These are phyloP conservation scores for Neoarthrinium moseri DNA, from an alignment of 2,329 filamentous ascomycete genomes.

Conservation along the genomic window DNA sequence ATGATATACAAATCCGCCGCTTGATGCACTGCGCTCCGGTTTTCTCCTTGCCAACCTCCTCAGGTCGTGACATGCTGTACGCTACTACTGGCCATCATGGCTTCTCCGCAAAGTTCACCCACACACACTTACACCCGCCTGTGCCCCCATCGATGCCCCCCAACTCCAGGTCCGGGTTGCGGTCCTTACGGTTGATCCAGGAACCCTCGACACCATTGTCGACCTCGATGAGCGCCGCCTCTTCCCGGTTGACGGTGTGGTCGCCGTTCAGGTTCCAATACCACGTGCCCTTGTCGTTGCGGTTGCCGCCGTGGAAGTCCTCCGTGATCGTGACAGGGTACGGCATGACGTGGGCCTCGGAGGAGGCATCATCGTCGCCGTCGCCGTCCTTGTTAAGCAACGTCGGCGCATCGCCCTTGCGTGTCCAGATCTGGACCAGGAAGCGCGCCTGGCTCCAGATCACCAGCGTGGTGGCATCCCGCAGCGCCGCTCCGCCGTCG, in stretches of 20 bases:
- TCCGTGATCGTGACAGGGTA: conserved; percentile 61
- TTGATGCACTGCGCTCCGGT: not conserved
- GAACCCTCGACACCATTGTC: conserved; percentile 49
- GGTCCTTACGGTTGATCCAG: conserved; percentile 51
- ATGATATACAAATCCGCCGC: no score
- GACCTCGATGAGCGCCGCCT: conserved; percentile 46
- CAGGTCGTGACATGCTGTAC: not conserved
- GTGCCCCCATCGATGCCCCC: conserved; percentile 64
- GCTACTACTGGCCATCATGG: no score
- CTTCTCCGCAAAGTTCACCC: conserved; percentile 49
- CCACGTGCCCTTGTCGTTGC: conserved; percentile 51
- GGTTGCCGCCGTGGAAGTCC: conserved; percentile 62
- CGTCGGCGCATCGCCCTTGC: conserved; percentile 40
- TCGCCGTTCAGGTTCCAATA: conserved; percentile 48
- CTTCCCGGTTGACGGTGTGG: conserved; percentile 41
- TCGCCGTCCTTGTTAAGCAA: conserved; percentile 34
- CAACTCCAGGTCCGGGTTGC: conserved; percentile 40
- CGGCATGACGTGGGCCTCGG: conserved; percentile 58
- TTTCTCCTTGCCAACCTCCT: not conserved
- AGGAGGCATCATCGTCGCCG: conserved; percentile 22
- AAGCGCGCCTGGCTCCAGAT: conserved; percentile 62
- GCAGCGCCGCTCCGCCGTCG: conserved; percentile 52
- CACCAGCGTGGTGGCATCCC: conserved; percentile 53
- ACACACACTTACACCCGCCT: conserved; percentile 62
- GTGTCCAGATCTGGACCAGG: conserved; percentile 66